These are phyloP conservation scores for Hypoxylon sp. DNA, from an alignment of 2,329 filamentous ascomycete genomes.

Conservation along the genomic window DNA sequence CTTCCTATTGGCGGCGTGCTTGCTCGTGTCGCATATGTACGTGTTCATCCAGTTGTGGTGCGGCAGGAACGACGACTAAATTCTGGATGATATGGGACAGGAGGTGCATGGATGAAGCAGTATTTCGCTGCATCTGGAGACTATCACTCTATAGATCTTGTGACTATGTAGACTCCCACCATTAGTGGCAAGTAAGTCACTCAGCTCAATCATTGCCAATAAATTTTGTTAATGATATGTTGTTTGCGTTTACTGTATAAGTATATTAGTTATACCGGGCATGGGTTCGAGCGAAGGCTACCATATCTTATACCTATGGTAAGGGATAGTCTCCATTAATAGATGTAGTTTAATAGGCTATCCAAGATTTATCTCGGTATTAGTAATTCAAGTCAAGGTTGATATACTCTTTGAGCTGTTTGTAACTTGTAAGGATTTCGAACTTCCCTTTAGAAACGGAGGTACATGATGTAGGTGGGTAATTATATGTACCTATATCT, in stretches of 20 bases:
- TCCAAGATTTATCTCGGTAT: background rate
- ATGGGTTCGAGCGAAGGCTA: no score
- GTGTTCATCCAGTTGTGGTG: conserved; percentile 1
- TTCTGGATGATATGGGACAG: background rate
- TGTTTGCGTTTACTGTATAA: background rate
- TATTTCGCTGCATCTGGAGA: background rate
- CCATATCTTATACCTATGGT: no score
- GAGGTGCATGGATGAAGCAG: background rate
- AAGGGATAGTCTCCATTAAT: background rate
- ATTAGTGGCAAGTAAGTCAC: background rate
- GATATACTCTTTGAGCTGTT: background rate
- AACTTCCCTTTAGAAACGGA: background rate
- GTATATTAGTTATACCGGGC: no score
- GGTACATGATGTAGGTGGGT: no score
- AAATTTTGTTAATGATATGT: background rate
- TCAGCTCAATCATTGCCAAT: conserved; percentile 5
- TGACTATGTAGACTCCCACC: background rate
- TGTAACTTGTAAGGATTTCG: background rate
- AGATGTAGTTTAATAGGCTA: background rate
- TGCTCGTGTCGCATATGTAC: conserved; percentile 1
- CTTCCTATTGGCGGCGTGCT: background rate
- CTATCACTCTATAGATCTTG: background rate
- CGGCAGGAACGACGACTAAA: background rate
- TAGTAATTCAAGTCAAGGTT: background rate
- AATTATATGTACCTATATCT: no score